Conservation (phyloP, 306 rosid species). For the Gastrolobium villosum region DNA sequence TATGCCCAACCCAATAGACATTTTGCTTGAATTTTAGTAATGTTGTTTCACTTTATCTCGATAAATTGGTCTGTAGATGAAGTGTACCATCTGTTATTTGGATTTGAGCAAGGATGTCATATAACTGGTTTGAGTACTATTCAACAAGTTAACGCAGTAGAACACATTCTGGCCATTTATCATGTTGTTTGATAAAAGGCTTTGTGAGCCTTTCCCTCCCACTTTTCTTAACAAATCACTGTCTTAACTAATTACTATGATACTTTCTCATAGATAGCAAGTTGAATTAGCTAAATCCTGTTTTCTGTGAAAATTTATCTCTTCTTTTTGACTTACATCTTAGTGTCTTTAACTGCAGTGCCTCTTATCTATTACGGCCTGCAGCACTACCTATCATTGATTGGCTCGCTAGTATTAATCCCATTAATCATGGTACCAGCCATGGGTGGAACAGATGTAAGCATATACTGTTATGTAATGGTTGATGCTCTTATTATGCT, state of each 20-base stretch:
- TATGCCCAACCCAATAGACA: background rate
- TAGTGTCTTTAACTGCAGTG: slow-evolving; percentile 63
- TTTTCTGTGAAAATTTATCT: slow-evolving; percentile 34
- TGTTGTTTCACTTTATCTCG: slow-evolving; percentile 19
- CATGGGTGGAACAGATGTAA: slow-evolving; percentile 92
- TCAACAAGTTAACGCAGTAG: background rate
- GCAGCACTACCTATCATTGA: slow-evolving; percentile 90
- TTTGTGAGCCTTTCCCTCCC: background rate
- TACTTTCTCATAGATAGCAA: slow-evolving; percentile 41
- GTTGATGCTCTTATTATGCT: slow-evolving; percentile 42
- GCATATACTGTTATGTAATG: slow-evolving; percentile 47
- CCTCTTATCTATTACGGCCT: slow-evolving; percentile 79
- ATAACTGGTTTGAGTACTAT: no score
- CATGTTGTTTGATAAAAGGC: background rate
- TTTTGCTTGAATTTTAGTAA: slow-evolving; percentile 1
- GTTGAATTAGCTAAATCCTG: slow-evolving; percentile 22
- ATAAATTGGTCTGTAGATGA: background rate
- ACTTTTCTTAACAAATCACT: background rate
- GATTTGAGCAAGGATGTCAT: no score
- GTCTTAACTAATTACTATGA: background rate
- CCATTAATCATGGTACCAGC: slow-evolving; percentile 82
- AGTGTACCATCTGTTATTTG: background rate
- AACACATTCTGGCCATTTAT: background rate
- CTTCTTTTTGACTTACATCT: slow-evolving; percentile 43
- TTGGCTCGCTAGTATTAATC: slow-evolving; percentile 86